Conservation (phyloP, 495 filamentous ascomycete species). For the Hyaloscypha hepaticicola region DNA sequence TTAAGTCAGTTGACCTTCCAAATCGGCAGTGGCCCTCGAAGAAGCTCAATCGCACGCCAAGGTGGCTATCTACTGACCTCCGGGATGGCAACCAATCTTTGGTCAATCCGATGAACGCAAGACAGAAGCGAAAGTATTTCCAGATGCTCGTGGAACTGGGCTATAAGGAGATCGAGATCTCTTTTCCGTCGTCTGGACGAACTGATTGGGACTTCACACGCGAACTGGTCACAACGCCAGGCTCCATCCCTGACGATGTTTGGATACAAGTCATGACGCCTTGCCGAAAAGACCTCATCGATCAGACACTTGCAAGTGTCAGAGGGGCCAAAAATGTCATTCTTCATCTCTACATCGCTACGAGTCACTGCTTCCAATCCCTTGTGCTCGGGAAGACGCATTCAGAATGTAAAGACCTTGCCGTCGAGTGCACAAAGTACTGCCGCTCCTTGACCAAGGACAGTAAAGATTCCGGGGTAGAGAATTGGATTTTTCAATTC, state of each 20-base stretch:
- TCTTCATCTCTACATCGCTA: slow-evolving; percentile 91
- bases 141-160: slow-evolving; percentile 86
- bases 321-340: slow-evolving; percentile 88
- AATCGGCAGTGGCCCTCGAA: slow-evolving; percentile 89
- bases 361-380: slow-evolving; percentile 82
- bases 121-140: slow-evolving; percentile 48
- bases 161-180: slow-evolving; percentile 96
- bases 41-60: slow-evolving; percentile 68
- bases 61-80: slow-evolving; percentile 81
- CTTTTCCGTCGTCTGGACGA: slow-evolving; percentile 87
- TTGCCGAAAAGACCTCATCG: slow-evolving; percentile 87
- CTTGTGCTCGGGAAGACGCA: slow-evolving; percentile 84
- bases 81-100: slow-evolving; percentile 83
- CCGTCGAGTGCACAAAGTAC: slow-evolving; percentile 78
- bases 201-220: slow-evolving; percentile 93
- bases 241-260: slow-evolving; percentile 85
- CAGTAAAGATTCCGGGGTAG: slow-evolving; percentile 66
- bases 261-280: slow-evolving; percentile 91
- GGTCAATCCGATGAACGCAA: slow-evolving; percentile 69
- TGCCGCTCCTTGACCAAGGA: slow-evolving; percentile 91
- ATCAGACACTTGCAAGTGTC: slow-evolving; percentile 80
- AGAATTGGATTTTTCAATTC: slow-evolving; percentile 92
- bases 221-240: slow-evolving; percentile 79
- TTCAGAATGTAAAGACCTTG: slow-evolving; percentile 75
- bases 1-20: slow-evolving; percentile 71